Evolutionary conservation across 768 basidiomycete species (phyloP).

Genomic region (Mycena galopus): DNA sequence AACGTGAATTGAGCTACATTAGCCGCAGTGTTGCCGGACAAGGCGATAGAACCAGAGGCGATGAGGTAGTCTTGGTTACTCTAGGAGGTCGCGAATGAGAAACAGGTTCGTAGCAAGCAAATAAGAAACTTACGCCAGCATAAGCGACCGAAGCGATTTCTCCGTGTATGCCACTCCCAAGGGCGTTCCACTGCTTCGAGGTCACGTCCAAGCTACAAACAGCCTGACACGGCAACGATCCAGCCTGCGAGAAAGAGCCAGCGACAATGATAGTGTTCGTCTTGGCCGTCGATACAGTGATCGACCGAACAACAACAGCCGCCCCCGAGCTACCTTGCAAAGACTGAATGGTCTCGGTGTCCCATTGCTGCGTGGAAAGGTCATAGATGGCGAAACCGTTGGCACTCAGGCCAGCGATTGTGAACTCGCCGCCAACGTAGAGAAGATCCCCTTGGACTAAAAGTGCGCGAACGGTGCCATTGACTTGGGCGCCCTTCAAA

Average conservation of each 20-base stretch:
- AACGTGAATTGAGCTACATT: slow-evolving; percentile 85
- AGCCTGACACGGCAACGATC: slow-evolving; percentile 77
- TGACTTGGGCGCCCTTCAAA: slow-evolving; percentile 71
- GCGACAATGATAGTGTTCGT: slow-evolving; percentile 80
- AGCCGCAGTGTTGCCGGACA: slow-evolving; percentile 72
- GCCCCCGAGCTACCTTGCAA: slow-evolving; percentile 69
- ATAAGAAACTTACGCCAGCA: slow-evolving; percentile 74
- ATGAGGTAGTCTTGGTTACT: slow-evolving; percentile 76
- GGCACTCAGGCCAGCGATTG: slow-evolving; percentile 63
- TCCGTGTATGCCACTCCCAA: slow-evolving; percentile 87
- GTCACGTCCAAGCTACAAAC: slow-evolving; percentile 83
- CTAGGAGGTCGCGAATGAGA: slow-evolving; percentile 51
- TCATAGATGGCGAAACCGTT: slow-evolving; percentile 88
- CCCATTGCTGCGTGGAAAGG: slow-evolving; percentile 74
- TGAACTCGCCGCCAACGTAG: slow-evolving; percentile 90
- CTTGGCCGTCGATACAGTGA: slow-evolving; percentile 73
- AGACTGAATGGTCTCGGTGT: slow-evolving; percentile 66
- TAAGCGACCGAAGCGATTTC: slow-evolving; percentile 84
- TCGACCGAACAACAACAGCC: slow-evolving; percentile 75
- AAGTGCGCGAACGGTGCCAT: slow-evolving; percentile 84
- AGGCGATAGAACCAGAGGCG: slow-evolving; percentile 82
- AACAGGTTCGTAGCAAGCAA: slow-evolving; percentile 6
- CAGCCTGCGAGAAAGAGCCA: slow-evolving; percentile 88
- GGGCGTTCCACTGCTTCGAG: slow-evolving; percentile 81
- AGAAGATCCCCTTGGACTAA: slow-evolving; percentile 77